These are phyloP conservation scores for Leccinum subgranulosum DNA, from an alignment of 768 basidiomycete genomes.

Conservation along the genomic window DNA sequence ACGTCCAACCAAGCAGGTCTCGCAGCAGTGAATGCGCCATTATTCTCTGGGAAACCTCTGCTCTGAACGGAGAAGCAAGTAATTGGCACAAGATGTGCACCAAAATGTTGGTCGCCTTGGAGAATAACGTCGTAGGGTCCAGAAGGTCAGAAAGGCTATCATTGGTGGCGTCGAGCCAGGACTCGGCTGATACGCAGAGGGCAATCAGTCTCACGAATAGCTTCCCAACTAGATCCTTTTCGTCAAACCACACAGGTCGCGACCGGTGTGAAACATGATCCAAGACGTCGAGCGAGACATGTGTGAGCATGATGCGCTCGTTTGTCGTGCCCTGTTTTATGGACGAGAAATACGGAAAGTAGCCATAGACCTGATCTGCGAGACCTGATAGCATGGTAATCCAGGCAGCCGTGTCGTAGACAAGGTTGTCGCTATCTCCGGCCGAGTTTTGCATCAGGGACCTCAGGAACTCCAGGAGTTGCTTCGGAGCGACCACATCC, in stretches of 20 bases:
- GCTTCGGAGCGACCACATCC: slow-evolving; percentile 28
- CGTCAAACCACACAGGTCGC: slow-evolving; percentile 47
- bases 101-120: slow-evolving; percentile 42
- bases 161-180: slow-evolving; percentile 53
- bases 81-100: slow-evolving; percentile 42
- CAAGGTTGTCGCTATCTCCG: slow-evolving; percentile 30
- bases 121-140: slow-evolving; percentile 48
- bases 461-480: slow-evolving; percentile 43
- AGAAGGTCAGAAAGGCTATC: slow-evolving; percentile 37
- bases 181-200: slow-evolving; percentile 53
- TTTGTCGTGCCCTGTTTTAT: slow-evolving; percentile 52
- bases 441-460: slow-evolving; percentile 36
- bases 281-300: slow-evolving; percentile 53
- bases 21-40: slow-evolving; percentile 21
- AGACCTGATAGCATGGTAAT: slow-evolving; percentile 48
- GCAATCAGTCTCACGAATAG: slow-evolving; percentile 50
- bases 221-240: slow-evolving; percentile 45
- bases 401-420: slow-evolving; percentile 44
- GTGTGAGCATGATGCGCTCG: slow-evolving; percentile 55
- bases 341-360: slow-evolving; percentile 52
- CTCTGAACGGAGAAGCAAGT: slow-evolving; percentile 20
- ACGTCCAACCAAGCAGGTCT: slow-evolving; percentile 16
- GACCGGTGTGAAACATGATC: slow-evolving; percentile 47
- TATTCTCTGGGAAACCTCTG: slow-evolving; percentile 19
- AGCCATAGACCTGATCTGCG: slow-evolving; percentile 49